Evolutionary conservation across 1,284 basidiomycete species (phyloP).

Genomic region (Fomes fomentarius): DNA sequence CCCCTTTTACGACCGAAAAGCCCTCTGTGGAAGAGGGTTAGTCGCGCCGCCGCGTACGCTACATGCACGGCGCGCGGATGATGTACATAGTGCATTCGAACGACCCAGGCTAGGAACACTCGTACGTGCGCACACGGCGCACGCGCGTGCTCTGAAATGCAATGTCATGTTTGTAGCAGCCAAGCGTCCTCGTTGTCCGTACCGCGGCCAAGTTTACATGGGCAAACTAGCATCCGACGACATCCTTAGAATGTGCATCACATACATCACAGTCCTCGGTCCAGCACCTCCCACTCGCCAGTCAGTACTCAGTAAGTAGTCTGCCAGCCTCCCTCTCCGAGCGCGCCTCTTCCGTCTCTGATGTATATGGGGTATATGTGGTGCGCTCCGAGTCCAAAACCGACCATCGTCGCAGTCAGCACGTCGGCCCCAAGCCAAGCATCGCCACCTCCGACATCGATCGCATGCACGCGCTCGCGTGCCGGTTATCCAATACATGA

Average conservation of each 20-base stretch:
- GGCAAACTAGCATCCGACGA: not conserved
- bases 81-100: constrained; percentile 19
- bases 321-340: not conserved
- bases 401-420: constrained; percentile 13
- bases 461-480: not conserved
- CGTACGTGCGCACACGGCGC: not conserved
- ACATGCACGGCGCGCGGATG: constrained; percentile 13
- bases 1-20: constrained; percentile 16
- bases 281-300: not conserved
- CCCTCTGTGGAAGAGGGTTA: constrained; percentile 17
- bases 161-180: constrained; percentile 10
- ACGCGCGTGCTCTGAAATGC: constrained; percentile 2
- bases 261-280: no score
- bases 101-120: no score
- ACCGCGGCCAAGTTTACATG: no score
- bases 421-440: not conserved
- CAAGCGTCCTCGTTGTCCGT: no score
- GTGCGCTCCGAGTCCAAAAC: not conserved
- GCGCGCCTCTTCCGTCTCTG: not conserved
- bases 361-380: not conserved
- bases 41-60: constrained; percentile 17
- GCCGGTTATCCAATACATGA: no score
- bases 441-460: not conserved
- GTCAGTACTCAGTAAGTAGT: not conserved
- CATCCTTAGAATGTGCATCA: no score